Evolutionary conservation across 306 rosid species (phyloP).

Genomic region (Coriaria nepalensis): DNA sequence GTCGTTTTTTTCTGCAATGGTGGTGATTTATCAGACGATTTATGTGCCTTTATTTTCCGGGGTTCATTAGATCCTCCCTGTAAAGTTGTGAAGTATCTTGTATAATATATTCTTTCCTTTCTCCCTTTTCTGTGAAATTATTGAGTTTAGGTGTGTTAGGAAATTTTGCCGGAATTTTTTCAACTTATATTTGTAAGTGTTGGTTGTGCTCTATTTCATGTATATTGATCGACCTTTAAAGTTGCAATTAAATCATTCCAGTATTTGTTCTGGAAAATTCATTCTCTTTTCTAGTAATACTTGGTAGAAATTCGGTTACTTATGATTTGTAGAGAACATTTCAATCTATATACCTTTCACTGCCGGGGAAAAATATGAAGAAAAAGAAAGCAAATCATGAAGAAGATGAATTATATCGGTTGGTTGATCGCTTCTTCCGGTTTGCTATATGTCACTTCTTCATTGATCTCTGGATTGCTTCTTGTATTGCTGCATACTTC

Average conservation of each 20-base stretch:
- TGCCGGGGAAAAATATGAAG: too few species aligned
- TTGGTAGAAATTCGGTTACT: too few species aligned
- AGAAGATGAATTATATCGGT: too few species aligned
- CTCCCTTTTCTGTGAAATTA: slow-evolving; percentile 7
- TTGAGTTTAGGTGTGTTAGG: slow-evolving; percentile 7
- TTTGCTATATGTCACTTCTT: neutral
- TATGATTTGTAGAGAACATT: too few species aligned
- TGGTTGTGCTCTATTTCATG: slow-evolving; percentile 1
- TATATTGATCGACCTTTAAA: slow-evolving; percentile 1
- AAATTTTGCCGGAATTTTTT: slow-evolving; percentile 11
- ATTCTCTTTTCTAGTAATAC: too few species aligned
- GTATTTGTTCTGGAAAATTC: too few species aligned
- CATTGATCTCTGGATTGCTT: slow-evolving; percentile 13
- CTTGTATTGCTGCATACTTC: too few species aligned
- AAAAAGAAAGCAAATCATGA: too few species aligned
- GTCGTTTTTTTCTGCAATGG: slow-evolving; percentile 7
- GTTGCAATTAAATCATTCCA: slow-evolving; percentile 1
- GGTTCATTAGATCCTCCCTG: slow-evolving; percentile 1
- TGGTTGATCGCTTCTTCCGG: too few species aligned
- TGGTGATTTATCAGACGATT: slow-evolving; percentile 15
- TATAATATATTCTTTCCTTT: neutral
- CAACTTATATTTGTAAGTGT: slow-evolving; percentile 4
- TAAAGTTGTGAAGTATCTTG: slow-evolving; percentile 19
- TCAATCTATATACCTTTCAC: too few species aligned
- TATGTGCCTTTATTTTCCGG: neutral